Evolutionary conservation across 371 early-diverging fungal genomes (phyloP).

Genomic region (Syncephalastrum monosporum): DNA sequence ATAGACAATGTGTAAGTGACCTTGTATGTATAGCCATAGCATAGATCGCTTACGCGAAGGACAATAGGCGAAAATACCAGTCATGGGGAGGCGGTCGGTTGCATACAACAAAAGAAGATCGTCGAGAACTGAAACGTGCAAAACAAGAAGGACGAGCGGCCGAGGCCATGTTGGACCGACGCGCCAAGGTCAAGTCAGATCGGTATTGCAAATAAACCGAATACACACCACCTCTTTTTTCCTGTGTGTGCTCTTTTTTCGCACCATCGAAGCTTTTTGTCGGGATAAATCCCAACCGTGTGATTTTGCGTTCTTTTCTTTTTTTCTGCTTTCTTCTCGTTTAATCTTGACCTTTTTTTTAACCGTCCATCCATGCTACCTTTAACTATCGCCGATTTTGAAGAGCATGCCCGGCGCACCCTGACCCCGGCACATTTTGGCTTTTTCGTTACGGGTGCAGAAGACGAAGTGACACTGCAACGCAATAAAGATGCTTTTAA

Average conservation of each 20-base stretch:
- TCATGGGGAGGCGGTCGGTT: constrained; percentile 68
- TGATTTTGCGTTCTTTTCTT: no score
- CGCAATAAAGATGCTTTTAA: constrained; percentile 78
- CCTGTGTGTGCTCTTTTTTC: background rate
- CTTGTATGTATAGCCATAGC: background rate
- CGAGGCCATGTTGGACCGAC: constrained; percentile 77
- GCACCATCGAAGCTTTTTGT: no score
- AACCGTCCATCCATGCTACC: no score
- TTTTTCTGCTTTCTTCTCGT: no score
- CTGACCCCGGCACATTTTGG: constrained; percentile 13
- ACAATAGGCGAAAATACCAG: constrained; percentile 60
- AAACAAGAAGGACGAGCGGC: constrained; percentile 71
- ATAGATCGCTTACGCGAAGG: background rate
- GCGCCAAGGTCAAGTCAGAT: constrained; percentile 82
- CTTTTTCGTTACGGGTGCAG: constrained; percentile 72
- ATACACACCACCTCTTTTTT: background rate
- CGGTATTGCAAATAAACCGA: constrained; percentile 74
- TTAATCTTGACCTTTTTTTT: no score
- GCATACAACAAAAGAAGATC: constrained; percentile 46
- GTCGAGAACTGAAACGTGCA: constrained; percentile 59
- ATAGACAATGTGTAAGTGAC: constrained; percentile 41
- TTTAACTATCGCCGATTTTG: constrained; percentile 14
- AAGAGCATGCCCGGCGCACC: constrained; percentile 16
- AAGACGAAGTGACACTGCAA: constrained; percentile 78
- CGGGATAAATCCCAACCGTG: no score